Percentiles rank a stretch among this genome's conserved stretches.
Evolutionary conservation across 2,329 filamentous ascomycete species (phyloP).

Genomic region (Penicillium freii): DNA sequence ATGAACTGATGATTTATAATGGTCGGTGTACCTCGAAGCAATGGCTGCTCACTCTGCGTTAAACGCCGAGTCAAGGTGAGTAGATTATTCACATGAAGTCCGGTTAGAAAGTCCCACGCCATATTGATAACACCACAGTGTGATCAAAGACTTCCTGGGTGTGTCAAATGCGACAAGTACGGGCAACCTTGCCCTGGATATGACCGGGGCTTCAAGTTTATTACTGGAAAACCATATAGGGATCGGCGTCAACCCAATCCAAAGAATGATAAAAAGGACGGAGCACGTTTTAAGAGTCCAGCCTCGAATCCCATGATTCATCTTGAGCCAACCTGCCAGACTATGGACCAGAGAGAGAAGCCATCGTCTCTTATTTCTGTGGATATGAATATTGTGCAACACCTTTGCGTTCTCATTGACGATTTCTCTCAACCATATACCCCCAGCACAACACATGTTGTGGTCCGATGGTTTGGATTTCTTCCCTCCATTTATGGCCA

Average conservation of each 20-base stretch:
- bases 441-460: constrained; percentile 17
- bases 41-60: constrained; percentile 28
- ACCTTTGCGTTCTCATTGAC: constrained; percentile 21
- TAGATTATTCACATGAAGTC: background rate
- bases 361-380: constrained; percentile 7
- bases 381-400: constrained; percentile 24
- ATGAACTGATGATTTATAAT: constrained; percentile 16
- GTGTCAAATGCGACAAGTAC: constrained; percentile 35
- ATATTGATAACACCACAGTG: constrained; percentile 27
- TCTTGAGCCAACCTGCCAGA: background rate
- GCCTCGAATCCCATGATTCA: background rate
- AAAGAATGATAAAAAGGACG: background rate
- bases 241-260: constrained; percentile 9
- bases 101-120: background rate
- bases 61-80: constrained; percentile 30
- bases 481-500: constrained; percentile 28
- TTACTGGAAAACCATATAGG: constrained; percentile 32
- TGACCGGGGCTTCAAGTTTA: constrained; percentile 34
- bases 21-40: constrained; percentile 28
- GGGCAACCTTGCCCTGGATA: constrained; percentile 37
- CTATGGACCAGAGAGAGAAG: background rate
- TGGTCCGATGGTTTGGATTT: constrained; percentile 25
- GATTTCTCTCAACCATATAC: constrained; percentile 24
- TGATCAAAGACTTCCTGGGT: constrained; percentile 34
- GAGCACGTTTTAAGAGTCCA: background rate